Conservation (phyloP, 768 basidiomycete species). For the Auricularia cornea region DNA sequence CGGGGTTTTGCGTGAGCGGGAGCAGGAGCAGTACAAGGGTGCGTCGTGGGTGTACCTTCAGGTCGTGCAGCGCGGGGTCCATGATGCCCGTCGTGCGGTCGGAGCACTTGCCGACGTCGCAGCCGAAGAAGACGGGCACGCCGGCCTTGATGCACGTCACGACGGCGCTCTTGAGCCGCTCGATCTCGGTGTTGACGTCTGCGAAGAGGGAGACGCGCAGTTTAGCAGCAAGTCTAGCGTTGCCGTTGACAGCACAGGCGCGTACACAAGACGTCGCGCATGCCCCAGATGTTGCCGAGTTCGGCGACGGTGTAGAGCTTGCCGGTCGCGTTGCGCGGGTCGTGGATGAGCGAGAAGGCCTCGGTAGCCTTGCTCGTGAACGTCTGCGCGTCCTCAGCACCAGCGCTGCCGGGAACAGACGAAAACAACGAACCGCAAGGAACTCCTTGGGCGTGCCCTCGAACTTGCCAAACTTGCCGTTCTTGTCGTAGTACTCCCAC, state of each 20-base stretch:
- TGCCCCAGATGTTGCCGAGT: slow-evolving; percentile 89
- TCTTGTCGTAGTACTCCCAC: slow-evolving; percentile 85
- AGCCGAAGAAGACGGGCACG: slow-evolving; percentile 90
- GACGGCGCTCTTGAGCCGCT: slow-evolving; percentile 72
- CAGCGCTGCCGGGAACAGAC: slow-evolving; percentile 10
- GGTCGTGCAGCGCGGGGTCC: slow-evolving; percentile 77
- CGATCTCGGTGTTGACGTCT: slow-evolving; percentile 87
- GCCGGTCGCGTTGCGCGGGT: slow-evolving; percentile 78
- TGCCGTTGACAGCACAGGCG: slow-evolving; percentile 5
- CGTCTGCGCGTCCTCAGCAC: slow-evolving; percentile 14
- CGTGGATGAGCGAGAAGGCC: slow-evolving; percentile 89
- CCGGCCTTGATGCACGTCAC: slow-evolving; percentile 83
- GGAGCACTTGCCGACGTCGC: slow-evolving; percentile 87
- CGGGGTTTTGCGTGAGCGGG: neutral
- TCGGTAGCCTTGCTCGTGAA: slow-evolving; percentile 54
- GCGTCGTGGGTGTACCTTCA: slow-evolving; percentile 55
- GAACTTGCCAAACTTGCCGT: slow-evolving; percentile 68
- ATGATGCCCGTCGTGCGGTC: slow-evolving; percentile 67
- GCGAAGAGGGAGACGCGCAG: neutral
- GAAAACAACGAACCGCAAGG: slow-evolving; percentile 34
- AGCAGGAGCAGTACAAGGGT: neutral
- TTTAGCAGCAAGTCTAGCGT: neutral
- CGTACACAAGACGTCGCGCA: slow-evolving; percentile 75
- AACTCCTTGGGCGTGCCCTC: slow-evolving; percentile 77
- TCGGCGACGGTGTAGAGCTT: slow-evolving; percentile 88